These are phyloP conservation scores for Phytophthora aleatoria DNA, from an alignment of 352 stramenopile genomes.

Conservation along the genomic window DNA sequence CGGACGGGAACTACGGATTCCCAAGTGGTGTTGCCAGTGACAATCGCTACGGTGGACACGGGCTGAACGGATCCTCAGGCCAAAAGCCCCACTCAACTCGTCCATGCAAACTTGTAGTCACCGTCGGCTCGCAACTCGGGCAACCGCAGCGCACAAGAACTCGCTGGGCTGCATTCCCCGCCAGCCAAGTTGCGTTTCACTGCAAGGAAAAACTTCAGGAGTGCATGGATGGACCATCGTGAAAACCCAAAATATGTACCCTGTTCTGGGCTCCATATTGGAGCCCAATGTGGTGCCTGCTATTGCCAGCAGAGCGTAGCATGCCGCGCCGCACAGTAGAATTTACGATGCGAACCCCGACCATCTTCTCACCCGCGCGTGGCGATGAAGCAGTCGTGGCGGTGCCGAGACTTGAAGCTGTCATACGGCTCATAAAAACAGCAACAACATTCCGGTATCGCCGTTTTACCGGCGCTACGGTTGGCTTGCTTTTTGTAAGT, in stretches of 20 bases:
- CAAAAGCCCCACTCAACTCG: no score
- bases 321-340: no score
- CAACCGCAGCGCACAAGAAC: conserved; percentile 1
- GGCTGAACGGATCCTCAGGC: no score
- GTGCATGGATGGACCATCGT: conserved; percentile 12
- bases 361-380: neutral
- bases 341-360: no score
- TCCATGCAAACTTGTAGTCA: no score
- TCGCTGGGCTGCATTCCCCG: neutral
- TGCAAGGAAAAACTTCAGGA: conserved; percentile 17
- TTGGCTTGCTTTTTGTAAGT: conserved; percentile 18
- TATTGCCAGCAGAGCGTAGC: no score
- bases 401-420: conserved; percentile 19
- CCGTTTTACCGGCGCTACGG: conserved; percentile 8
- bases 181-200: conserved; percentile 27
- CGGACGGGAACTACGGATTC: neutral
- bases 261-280: no score
- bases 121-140: neutral
- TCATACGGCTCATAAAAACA: conserved; percentile 23
- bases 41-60: no score
- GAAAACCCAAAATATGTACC: conserved; percentile 25
- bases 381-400: conserved; percentile 1
- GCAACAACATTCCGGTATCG: neutral
- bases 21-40: no score
- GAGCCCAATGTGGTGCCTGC: no score